Evolutionary conservation across 2,329 filamentous ascomycete species (phyloP), one percentile per base, ranked within the genome.

Genomic region (Sporothrix pallida): DNA sequence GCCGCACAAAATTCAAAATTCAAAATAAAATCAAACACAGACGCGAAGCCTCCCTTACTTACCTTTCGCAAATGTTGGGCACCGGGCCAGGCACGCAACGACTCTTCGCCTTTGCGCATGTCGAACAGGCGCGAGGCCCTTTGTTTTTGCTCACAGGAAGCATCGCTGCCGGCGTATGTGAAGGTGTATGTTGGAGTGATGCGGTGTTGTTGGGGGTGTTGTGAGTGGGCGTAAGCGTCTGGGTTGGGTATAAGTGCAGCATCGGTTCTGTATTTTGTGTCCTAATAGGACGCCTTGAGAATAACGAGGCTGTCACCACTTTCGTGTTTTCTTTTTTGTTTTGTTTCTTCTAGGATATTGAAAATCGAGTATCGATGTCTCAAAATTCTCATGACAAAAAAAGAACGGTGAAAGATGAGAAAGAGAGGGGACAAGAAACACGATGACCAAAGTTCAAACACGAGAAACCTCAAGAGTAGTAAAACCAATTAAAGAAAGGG

Each of bases 101-200:
- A 44, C 85, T 83, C 77, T 87, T 87, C n/a, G 86, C 86, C 76
- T 83, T 86, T 74, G 86, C 86, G 77, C 86, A 87, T 1, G 85
- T 86, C 1, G 81, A 81, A 77, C 86, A 87, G 60, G 86, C 86
- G 76, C 84, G 83, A 3, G 86, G 85, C 13, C 85, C 85, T 75
- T 83, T 85, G 76, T 70, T 74, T 56, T 72, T 72, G 26, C 7
- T 72, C 31, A 52, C 23, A 0, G 52, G 20, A n/a, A 75, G 46
- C 68, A 74, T 74, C 13, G 46, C 42, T 8, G 37, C 23, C 2
- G 54, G 37, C 1, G 54, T 26, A 15, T 67, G 42, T 48, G 62
- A 26, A 15, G 20, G 20, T 48, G 42, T 26, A 17, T 48, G 62
- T 10, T 67, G 42, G 23, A 20, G 26, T 7, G 4, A 12, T 63